Conservation (phyloP, 495 filamentous ascomycete genomes). For the Trichoderma orchidacearum region DNA sequence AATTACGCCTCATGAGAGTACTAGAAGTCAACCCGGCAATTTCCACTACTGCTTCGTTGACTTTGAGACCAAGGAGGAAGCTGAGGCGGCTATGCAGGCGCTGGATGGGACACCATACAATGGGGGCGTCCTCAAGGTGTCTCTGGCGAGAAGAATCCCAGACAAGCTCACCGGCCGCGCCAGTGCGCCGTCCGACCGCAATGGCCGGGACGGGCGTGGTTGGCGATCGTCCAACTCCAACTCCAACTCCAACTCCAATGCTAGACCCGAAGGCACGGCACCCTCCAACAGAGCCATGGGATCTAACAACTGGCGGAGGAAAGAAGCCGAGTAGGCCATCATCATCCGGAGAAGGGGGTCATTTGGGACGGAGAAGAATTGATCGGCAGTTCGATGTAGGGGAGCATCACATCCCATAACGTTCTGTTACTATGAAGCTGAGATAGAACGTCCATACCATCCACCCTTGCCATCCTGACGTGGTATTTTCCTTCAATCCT, state of each 20-base stretch:
- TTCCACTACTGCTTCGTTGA: conserved; percentile 61
- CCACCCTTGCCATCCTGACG: no score
- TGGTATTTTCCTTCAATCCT: no score
- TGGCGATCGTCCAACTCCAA: background rate
- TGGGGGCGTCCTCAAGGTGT: background rate
- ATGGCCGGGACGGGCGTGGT: background rate
- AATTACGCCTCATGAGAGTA: conserved; percentile 41
- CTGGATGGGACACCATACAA: conserved; percentile 12
- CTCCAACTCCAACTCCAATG: no score
- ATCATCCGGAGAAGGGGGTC: no score
- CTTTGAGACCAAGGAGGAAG: conserved; percentile 40
- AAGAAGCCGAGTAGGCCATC: background rate
- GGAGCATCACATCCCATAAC: no score
- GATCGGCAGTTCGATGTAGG: no score
- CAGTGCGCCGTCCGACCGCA: background rate
- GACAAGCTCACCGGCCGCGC: background rate
- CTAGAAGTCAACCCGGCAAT: conserved; percentile 36
- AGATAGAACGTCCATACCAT: no score
- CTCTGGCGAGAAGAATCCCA: background rate
- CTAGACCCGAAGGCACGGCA: background rate
- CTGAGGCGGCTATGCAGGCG: conserved; percentile 24
- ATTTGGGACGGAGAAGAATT: no score
- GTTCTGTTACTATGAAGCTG: no score
- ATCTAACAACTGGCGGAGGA: background rate
- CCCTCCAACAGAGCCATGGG: background rate